These are phyloP conservation scores for Sclerotinia spermophila DNA, from an alignment of 2,329 filamentous ascomycete species.

Conservation along the genomic window DNA sequence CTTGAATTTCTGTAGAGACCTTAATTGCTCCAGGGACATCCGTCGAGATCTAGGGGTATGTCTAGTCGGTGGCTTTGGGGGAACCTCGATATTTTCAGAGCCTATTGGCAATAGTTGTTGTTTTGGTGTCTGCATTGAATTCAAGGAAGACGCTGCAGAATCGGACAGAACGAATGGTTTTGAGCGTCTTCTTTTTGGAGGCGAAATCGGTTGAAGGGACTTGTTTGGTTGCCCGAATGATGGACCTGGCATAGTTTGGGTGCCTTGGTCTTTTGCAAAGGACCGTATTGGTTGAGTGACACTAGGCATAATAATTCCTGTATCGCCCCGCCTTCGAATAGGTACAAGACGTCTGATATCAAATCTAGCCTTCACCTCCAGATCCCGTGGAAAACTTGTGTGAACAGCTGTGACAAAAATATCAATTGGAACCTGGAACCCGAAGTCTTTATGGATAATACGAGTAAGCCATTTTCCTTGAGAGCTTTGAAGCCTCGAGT, in stretches of 20 bases:
- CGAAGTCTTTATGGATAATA: conserved; percentile 70
- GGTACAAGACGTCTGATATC: background rate
- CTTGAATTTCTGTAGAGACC: background rate
- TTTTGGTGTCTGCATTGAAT: background rate
- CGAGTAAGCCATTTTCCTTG: conserved; percentile 88
- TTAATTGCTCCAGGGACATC: background rate
- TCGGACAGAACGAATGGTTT: background rate
- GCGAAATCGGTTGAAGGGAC: background rate
- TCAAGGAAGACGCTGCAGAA: background rate
- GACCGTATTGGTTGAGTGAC: background rate
- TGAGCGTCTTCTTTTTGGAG: background rate
- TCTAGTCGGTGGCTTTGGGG: background rate
- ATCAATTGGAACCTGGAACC: conserved; percentile 49
- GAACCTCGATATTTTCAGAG: background rate
- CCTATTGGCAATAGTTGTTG: background rate
- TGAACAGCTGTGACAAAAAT: conserved; percentile 49
- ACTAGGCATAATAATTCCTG: background rate
- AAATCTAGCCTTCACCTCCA: background rate
- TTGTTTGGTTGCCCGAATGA: background rate
- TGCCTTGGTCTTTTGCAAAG: background rate
- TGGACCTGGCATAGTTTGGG: background rate
- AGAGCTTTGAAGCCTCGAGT: conserved; percentile 55
- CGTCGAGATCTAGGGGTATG: background rate
- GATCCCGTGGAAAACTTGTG: conserved; percentile 1
- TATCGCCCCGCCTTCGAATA: background rate